Base-by-base conservation (phyloP, 1,139 yeast species). In the Geotrichum siamense region DNA sequence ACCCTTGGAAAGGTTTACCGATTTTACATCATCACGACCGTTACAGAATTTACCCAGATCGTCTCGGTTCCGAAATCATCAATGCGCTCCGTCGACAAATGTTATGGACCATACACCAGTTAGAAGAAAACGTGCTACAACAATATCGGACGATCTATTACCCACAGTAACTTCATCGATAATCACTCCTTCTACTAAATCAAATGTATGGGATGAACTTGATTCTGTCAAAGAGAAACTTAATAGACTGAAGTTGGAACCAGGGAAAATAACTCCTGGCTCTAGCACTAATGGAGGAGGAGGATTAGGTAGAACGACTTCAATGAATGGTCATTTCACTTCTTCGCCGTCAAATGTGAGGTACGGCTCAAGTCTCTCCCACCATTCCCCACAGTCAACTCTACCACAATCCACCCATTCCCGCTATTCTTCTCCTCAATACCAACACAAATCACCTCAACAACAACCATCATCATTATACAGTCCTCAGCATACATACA, bases 131-230 rank as follows among this genome's bases (percentile, higher is more conserved):
- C 26, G 26, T 23, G 26, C 26, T 23, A 23, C 26, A 23, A n/a
- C n/a, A n/a, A n/a, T n/a, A n/a, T n/a, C n/a, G n/a, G n/a, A n/a
- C n/a, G n/a, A n/a, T n/a, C n/a, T n/a, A n/a, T n/a, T n/a, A n/a
- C n/a, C n/a, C n/a, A n/a, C n/a, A n/a, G n/a, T n/a, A n/a, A n/a
- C n/a, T n/a, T n/a, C n/a, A n/a, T n/a, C n/a, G n/a, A n/a, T n/a
- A n/a, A n/a, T n/a, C n/a, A n/a, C n/a, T n/a, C n/a, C n/a, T n/a
- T n/a, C n/a, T n/a, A n/a, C n/a, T n/a, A n/a, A 28, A 32, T 38
- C 45, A 10, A 33, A 38, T 2, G 45, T 43, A 3, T 43, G 45
- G 45, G 45, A 43, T 16, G 45, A 43, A 21, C 39, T 43, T 3
- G 45, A 43, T 19, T 21, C 15, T 6, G 45, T 43, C 22, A 43